Conservation (phyloP, 2,329 filamentous ascomycete genomes). For the Akanthomyces dipterigenus region DNA sequence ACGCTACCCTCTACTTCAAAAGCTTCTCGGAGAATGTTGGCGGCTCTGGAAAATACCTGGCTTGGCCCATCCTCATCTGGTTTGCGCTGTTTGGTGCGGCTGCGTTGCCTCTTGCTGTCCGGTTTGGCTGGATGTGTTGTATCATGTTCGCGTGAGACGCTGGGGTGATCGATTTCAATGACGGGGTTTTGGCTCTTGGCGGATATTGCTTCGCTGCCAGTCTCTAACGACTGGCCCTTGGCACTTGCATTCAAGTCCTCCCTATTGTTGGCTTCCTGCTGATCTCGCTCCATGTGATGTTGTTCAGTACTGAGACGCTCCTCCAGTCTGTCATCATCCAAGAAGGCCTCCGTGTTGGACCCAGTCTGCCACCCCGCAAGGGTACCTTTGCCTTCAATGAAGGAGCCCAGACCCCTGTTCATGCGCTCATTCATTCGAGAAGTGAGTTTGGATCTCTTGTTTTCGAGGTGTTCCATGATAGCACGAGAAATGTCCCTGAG, state of each 20-base stretch:
- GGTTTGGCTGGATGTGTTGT: background rate
- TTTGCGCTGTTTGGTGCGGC: background rate
- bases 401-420: slow-evolving; percentile 26
- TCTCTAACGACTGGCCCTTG: too few species aligned
- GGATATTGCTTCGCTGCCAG: too few species aligned
- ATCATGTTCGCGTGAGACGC: background rate
- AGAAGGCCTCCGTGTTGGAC: background rate
- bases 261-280: background rate
- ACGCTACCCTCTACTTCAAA: slow-evolving; percentile 34
- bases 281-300: background rate
- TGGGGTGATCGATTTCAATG: background rate
- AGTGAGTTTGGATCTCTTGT: slow-evolving; percentile 17
- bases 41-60: slow-evolving; percentile 33
- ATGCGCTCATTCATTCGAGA: slow-evolving; percentile 25
- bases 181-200: background rate
- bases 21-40: slow-evolving; percentile 35
- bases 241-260: background rate
- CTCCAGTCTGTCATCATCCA: background rate
- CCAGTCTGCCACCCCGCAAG: slow-evolving; percentile 3
- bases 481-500: slow-evolving; percentile 18
- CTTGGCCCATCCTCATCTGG: background rate
- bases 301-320: slow-evolving; percentile 6
- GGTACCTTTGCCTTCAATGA: slow-evolving; percentile 21
- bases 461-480: slow-evolving; percentile 27
- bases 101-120: background rate